Evolutionary conservation across 164 flowering plant genomes (phyloP).

Genomic region (Pachysandra terminalis): DNA sequence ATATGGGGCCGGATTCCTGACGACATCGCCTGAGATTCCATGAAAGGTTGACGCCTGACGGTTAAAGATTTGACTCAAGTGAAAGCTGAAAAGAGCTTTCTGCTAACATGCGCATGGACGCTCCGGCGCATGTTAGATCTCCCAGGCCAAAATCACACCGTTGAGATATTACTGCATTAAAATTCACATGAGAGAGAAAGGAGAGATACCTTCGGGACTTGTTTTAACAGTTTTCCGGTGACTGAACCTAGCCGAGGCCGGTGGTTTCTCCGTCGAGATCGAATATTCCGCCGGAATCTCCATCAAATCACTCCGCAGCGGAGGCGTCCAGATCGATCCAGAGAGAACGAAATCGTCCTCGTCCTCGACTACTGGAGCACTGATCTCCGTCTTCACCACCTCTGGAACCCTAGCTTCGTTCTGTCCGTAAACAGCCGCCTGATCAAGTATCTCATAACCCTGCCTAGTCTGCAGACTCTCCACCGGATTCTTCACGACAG

Average conservation of each 20-base stretch:
- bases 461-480: neutral
- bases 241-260: conserved; percentile 49
- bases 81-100: too few relatives aligned
- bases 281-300: conserved; percentile 22
- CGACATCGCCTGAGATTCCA: too few relatives aligned
- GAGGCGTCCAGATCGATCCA: conserved; percentile 24
- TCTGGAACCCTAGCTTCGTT: neutral
- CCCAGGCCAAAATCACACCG: neutral
- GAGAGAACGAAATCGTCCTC: conserved; percentile 34
- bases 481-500: neutral
- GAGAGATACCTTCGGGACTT: conserved; percentile 59
- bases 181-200: too few relatives aligned
- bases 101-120: neutral
- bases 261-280: conserved; percentile 43
- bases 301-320: conserved; percentile 25
- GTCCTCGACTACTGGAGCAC: conserved; percentile 2
- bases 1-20: too few relatives aligned
- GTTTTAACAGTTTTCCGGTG: conserved; percentile 56
- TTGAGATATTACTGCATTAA: too few relatives aligned
- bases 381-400: neutral
- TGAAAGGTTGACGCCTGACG: too few relatives aligned
- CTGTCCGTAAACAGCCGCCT: neutral
- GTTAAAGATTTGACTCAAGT: too few relatives aligned
- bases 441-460: conserved; percentile 7
- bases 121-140: conserved; percentile 5